Evolutionary conservation across 805 yeast genomes (phyloP).

Genomic region (Lipomyces starkeyi): DNA sequence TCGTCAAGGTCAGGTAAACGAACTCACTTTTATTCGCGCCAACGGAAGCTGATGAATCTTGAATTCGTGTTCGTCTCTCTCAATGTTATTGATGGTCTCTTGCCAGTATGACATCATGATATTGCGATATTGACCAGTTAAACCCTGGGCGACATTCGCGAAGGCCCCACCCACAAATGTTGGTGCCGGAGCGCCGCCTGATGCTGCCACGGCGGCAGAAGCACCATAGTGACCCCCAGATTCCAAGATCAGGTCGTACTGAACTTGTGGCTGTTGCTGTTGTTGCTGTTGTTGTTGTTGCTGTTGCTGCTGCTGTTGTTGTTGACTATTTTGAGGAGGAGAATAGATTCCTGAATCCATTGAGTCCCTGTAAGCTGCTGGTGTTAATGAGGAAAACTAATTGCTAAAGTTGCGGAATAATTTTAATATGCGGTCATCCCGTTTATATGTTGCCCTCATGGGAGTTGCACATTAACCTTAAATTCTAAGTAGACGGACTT

Average conservation of each 20-base stretch:
- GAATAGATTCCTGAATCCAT: not conserved
- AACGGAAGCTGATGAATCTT: conserved; percentile 93
- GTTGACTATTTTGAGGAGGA: conserved; percentile 12
- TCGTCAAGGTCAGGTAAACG: not conserved
- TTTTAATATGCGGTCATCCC: too few species aligned
- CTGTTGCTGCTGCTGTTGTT: conserved; percentile 22
- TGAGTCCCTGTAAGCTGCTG: not conserved
- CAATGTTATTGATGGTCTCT: conserved; percentile 88
- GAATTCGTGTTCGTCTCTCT: conserved; percentile 87
- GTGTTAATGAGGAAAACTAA: not conserved
- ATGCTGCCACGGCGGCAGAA: conserved; percentile 38
- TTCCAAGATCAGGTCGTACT: conserved; percentile 34
- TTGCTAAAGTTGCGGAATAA: too few species aligned
- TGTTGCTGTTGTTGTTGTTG: too few species aligned
- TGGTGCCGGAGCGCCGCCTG: conserved; percentile 38
- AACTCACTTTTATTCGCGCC: conserved; percentile 84
- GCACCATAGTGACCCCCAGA: conserved; percentile 40
- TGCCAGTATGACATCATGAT: conserved; percentile 98
- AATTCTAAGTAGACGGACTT: not conserved
- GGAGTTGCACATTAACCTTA: not conserved
- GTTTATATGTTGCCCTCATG: not conserved
- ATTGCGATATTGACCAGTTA: conserved; percentile 79
- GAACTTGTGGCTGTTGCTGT: conserved; percentile 27
- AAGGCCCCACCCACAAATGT: conserved; percentile 63
- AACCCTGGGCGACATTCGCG: conserved; percentile 90